These are phyloP conservation scores for Martensiomyces pterosporus DNA, from an alignment of 192 early-diverging fungal genomes.

Conservation along the genomic window DNA sequence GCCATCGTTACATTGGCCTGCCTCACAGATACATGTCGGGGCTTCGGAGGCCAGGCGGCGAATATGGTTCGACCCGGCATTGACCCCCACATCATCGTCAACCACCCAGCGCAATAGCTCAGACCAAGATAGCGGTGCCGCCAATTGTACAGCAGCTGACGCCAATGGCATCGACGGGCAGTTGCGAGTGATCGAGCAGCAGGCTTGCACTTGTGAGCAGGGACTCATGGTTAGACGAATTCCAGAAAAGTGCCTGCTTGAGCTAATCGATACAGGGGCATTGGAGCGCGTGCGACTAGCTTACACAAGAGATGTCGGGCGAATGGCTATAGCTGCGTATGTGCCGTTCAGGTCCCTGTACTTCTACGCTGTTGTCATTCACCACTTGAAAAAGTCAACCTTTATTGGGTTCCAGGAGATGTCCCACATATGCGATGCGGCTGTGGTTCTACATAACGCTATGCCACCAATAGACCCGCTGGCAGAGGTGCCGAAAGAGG, in stretches of 20 bases:
- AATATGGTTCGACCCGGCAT: no score
- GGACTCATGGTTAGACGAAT: slow-evolving; percentile 21
- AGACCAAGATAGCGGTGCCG: no score
- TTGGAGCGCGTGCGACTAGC: slow-evolving; percentile 20
- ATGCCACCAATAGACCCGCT: background rate
- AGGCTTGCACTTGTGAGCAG: slow-evolving; percentile 2
- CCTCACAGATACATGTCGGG: background rate
- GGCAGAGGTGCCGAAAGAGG: background rate
- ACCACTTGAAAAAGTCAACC: slow-evolving; percentile 17
- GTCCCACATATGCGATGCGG: slow-evolving; percentile 24
- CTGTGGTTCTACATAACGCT: slow-evolving; percentile 35
- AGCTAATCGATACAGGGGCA: slow-evolving; percentile 29
- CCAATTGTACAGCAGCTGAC: no score
- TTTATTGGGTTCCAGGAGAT: slow-evolving; percentile 7
- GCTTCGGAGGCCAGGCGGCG: no score
- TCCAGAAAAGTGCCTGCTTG: slow-evolving; percentile 19
- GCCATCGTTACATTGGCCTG: slow-evolving; percentile 19
- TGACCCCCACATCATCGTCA: no score
- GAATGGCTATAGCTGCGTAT: slow-evolving; percentile 27
- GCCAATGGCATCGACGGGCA: no score
- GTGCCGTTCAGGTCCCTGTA: slow-evolving; percentile 36
- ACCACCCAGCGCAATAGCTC: no score
- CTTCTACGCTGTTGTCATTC: slow-evolving; percentile 23
- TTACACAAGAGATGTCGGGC: slow-evolving; percentile 24
- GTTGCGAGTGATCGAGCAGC: no score